Evolutionary conservation across 345 rosid species (phyloP).

Genomic region (Dimocarpus longan): DNA sequence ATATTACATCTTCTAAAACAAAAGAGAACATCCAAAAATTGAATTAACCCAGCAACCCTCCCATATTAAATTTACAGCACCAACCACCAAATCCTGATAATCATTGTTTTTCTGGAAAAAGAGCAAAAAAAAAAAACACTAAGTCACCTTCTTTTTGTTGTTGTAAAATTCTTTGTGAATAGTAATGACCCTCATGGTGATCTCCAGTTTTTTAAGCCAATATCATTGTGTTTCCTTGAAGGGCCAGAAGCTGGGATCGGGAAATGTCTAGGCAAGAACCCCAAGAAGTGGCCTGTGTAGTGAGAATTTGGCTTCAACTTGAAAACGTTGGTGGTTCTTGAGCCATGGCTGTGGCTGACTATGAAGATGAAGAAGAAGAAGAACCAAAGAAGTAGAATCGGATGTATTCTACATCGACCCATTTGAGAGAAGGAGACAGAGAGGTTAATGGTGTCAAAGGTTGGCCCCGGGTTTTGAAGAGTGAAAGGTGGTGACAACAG

Average conservation of each 20-base stretch:
- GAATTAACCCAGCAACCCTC: conserved; percentile 17
- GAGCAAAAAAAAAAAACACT: background rate
- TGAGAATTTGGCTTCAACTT: conserved; percentile 39
- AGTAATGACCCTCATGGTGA: conserved; percentile 40
- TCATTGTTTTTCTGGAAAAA: background rate
- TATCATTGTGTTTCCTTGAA: conserved; percentile 84
- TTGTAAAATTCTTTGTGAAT: background rate
- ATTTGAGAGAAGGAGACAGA: conserved; percentile 23
- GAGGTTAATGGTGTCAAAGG: background rate
- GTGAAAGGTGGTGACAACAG: conserved; percentile 34
- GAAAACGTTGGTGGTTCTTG: conserved; percentile 54
- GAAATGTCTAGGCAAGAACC: conserved; percentile 75
- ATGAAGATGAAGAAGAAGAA: conserved; percentile 30
- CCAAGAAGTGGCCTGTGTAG: conserved; percentile 60
- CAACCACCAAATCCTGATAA: conserved; percentile 12
- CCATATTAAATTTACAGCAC: background rate
- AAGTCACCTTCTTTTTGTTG: conserved; percentile 25
- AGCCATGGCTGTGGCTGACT: conserved; percentile 41
- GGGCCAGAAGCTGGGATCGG: conserved; percentile 93
- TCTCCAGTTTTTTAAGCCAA: conserved; percentile 71
- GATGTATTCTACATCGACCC: conserved; percentile 43
- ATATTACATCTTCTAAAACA: conserved; percentile 8
- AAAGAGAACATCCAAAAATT: conserved; percentile 15
- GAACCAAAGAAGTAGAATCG: conserved; percentile 20
- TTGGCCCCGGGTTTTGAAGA: conserved; percentile 17